Evolutionary conservation across 768 basidiomycete genomes (phyloP).

Genomic region (Hygrocybe coccinea): DNA sequence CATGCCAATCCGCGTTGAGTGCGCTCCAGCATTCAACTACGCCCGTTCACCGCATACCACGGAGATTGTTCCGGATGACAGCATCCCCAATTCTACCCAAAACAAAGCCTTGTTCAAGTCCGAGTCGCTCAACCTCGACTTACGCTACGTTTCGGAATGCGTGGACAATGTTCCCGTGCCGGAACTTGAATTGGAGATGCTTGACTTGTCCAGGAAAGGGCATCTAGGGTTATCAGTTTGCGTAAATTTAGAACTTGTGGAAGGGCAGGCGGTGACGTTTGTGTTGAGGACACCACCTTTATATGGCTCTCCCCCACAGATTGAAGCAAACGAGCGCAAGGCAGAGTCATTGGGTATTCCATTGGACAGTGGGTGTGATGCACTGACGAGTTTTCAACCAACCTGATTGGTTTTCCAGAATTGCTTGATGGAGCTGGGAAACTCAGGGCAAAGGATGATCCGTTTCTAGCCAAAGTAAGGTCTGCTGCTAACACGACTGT

Average conservation of each 20-base stretch:
- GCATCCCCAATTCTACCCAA: slow-evolving; percentile 32
- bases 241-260: slow-evolving; percentile 56
- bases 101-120: slow-evolving; percentile 63
- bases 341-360: slow-evolving; percentile 24
- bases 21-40: slow-evolving; percentile 96
- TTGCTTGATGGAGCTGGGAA: slow-evolving; percentile 24
- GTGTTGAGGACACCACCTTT: slow-evolving; percentile 66
- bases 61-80: slow-evolving; percentile 45
- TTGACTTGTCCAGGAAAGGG: slow-evolving; percentile 66
- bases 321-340: not conserved
- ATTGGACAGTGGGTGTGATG: not conserved
- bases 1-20: slow-evolving; percentile 78
- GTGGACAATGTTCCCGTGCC: slow-evolving; percentile 51
- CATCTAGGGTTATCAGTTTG: slow-evolving; percentile 67
- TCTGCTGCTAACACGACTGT: not conserved
- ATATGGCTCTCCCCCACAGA: not conserved
- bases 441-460: slow-evolving; percentile 55
- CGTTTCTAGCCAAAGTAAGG: slow-evolving; percentile 58
- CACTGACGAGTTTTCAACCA: not conserved
- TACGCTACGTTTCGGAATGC: slow-evolving; percentile 67
- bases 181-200: slow-evolving; percentile 48
- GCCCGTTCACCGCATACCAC: slow-evolving; percentile 73
- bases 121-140: slow-evolving; percentile 56
- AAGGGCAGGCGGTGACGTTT: slow-evolving; percentile 91
- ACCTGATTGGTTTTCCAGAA: not conserved